Conservation (phyloP, 257 asterid species). For the Mitragyna speciosa region DNA sequence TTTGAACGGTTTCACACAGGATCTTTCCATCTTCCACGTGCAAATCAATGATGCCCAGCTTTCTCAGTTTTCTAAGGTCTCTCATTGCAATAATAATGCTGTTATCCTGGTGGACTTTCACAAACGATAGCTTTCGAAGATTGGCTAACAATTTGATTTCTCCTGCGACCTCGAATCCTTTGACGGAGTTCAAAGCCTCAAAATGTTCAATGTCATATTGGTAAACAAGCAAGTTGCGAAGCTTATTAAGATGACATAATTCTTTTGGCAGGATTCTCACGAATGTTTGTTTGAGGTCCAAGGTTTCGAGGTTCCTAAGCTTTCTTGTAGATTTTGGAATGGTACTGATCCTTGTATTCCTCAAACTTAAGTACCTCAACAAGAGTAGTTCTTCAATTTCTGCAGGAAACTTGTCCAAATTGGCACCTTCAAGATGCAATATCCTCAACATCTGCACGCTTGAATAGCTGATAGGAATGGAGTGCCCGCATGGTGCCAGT, state of each 20-base stretch:
- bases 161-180: constrained; percentile 11
- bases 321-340: constrained; percentile 11
- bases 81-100: background rate
- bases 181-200: background rate
- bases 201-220: background rate
- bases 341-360: constrained; percentile 15
- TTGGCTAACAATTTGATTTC: constrained; percentile 1
- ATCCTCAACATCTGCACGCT: constrained; percentile 8
- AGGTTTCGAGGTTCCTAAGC: constrained; percentile 20
- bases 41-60: constrained; percentile 20
- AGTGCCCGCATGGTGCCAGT: background rate
- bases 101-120: background rate
- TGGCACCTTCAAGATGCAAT: constrained; percentile 20
- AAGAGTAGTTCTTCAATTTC: constrained; percentile 18
- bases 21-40: background rate
- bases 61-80: constrained; percentile 14
- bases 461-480: background rate
- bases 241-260: background rate
- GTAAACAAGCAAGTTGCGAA: constrained; percentile 15
- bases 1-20: constrained; percentile 12
- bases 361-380: constrained; percentile 20
- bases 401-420: constrained; percentile 9
- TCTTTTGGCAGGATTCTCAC: constrained; percentile 18
- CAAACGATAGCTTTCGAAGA: constrained; percentile 26
- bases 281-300: constrained; percentile 22